These are phyloP conservation scores for Cyclocybe aegerita DNA, from an alignment of 768 basidiomycete species.

Conservation along the genomic window DNA sequence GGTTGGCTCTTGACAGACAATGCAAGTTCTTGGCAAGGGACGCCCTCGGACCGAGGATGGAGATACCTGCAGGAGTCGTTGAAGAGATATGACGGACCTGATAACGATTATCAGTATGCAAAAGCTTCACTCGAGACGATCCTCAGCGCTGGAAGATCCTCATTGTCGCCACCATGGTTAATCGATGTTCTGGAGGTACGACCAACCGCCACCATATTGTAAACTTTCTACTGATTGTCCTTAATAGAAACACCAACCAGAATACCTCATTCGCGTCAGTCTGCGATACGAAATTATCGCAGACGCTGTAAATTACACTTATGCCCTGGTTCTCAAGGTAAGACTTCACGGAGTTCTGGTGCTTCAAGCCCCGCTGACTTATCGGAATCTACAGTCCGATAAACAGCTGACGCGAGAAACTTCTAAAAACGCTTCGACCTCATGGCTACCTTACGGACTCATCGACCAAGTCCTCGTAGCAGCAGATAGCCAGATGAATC, in stretches of 20 bases:
- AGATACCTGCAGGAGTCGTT: slow-evolving; percentile 82
- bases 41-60: slow-evolving; percentile 80
- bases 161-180: slow-evolving; percentile 81
- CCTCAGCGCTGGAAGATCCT: slow-evolving; percentile 58
- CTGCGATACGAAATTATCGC: slow-evolving; percentile 79
- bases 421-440: slow-evolving; percentile 51
- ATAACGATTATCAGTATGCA: slow-evolving; percentile 74
- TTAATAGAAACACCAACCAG: slow-evolving; percentile 68
- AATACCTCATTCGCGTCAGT: slow-evolving; percentile 78
- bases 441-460: slow-evolving; percentile 83
- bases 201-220: slow-evolving; percentile 1
- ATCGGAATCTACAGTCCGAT: slow-evolving; percentile 44
- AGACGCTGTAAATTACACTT: slow-evolving; percentile 71
- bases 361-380: background rate
- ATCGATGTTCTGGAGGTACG: slow-evolving; percentile 69
- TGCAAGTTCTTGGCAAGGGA: slow-evolving; percentile 81
- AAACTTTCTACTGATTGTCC: slow-evolving; percentile 5
- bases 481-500: slow-evolving; percentile 50
- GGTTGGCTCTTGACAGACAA: slow-evolving; percentile 86
- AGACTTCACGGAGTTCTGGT: background rate
- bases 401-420: slow-evolving; percentile 49
- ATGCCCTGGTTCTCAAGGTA: slow-evolving; percentile 75
- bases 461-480: slow-evolving; percentile 80
- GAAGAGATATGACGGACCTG: slow-evolving; percentile 70
- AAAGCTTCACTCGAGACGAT: slow-evolving; percentile 79